A percentile compares a stretch with the other conserved stretches of the same genome.
phyloP scores from a whole-genome alignment of 2,329 filamentous ascomycete genomes.

The Diaporthe helianthi region DNA sequence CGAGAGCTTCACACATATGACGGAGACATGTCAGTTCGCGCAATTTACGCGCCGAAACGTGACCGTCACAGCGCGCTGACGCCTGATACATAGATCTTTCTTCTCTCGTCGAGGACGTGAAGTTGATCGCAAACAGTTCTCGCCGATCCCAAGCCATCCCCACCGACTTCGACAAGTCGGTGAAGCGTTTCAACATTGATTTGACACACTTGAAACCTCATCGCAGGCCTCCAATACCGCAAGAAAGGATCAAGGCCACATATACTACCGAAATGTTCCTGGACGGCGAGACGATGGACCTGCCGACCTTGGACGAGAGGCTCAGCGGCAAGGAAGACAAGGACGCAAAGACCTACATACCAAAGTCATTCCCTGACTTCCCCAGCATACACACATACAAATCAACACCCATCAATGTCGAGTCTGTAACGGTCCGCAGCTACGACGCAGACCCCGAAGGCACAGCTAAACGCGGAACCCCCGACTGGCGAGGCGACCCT shows the following conservation, averaged over 20 bases:
- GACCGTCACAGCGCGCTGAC: conserved; percentile 10
- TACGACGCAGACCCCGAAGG: conserved; percentile 37
- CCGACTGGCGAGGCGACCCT: conserved; percentile 53
- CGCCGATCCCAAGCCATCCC: conserved; percentile 62
- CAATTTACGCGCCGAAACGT: not conserved
- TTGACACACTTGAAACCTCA: conserved; percentile 62
- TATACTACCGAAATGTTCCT: conserved; percentile 46
- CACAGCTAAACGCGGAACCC: conserved; percentile 34
- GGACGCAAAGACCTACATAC: conserved; percentile 62
- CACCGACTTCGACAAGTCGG: conserved; percentile 61
- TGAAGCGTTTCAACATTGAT: conserved; percentile 60
- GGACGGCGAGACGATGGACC: conserved; percentile 48
- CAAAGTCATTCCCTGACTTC: conserved; percentile 65
- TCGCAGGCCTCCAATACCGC: conserved; percentile 58
- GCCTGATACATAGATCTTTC: conserved; percentile 52
- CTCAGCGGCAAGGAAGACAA: conserved; percentile 67
- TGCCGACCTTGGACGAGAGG: conserved; percentile 59
- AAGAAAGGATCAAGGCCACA: conserved; percentile 46
- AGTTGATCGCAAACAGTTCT: conserved; percentile 54
- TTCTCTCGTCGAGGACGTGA: conserved; percentile 57
- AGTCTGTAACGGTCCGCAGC: conserved; percentile 42
- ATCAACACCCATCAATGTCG: conserved; percentile 58
- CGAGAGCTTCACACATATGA: conserved; percentile 62
- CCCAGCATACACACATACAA: conserved; percentile 71
- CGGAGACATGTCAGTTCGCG: conserved; percentile 61